Conservation (phyloP, 2,329 filamentous ascomycete genomes). For the Fusarium cyanostomum region DNA sequence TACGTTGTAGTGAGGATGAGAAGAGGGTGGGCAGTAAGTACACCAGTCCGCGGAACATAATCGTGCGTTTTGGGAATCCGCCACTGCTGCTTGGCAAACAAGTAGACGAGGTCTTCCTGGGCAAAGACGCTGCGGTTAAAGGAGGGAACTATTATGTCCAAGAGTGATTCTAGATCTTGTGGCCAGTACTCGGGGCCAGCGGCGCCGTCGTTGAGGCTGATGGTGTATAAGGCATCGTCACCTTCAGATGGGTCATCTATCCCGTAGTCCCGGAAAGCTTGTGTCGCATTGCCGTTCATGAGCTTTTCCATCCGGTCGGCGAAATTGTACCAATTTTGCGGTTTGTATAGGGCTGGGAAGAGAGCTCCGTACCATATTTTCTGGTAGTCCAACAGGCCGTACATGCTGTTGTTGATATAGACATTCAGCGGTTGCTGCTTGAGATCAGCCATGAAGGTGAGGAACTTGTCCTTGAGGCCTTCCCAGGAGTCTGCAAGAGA, state of each 20-base stretch:
- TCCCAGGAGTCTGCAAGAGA: constrained; percentile 49
- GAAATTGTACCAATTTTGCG: constrained; percentile 49
- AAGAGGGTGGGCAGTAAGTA: constrained; percentile 49
- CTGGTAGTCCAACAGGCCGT: constrained; percentile 51
- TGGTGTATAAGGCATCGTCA: constrained; percentile 41
- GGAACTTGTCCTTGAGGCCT: constrained; percentile 46
- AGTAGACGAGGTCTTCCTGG: constrained; percentile 43
- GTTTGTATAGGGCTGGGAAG: constrained; percentile 53
- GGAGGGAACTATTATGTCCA: constrained; percentile 48
- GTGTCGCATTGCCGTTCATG: constrained; percentile 53
- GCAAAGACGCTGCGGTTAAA: constrained; percentile 48
- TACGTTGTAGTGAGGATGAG: constrained; percentile 46
- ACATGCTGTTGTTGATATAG: constrained; percentile 54
- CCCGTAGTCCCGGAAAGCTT: constrained; percentile 49
- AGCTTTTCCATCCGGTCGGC: constrained; percentile 48
- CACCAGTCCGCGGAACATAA: constrained; percentile 35
- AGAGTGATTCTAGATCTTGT: constrained; percentile 43
- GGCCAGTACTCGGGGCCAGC: constrained; percentile 45
- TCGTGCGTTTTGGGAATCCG: constrained; percentile 42
- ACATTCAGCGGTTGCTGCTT: constrained; percentile 52
- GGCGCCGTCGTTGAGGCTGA: constrained; percentile 43
- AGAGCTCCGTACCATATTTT: constrained; percentile 50
- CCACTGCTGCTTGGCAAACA: constrained; percentile 46
- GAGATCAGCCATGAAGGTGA: constrained; percentile 47
- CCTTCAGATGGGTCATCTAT: constrained; percentile 19